Conservation (phyloP, 2,329 filamentous ascomycete genomes). For the Ampelomyces quisqualis region DNA sequence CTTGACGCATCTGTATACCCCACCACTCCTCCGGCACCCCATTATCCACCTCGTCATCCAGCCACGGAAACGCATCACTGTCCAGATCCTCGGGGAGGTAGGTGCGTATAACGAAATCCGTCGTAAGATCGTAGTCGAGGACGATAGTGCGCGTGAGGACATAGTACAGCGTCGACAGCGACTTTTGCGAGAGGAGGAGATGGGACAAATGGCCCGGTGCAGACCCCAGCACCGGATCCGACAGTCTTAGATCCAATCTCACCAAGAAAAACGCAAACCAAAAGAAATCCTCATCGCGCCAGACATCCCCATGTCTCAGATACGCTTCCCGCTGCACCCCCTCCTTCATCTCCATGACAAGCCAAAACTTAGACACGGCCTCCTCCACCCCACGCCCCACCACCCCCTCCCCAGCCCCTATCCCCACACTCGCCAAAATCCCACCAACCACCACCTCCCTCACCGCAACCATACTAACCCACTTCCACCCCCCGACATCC, state of each 20-base stretch:
- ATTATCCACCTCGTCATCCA: conserved; percentile 26
- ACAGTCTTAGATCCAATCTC: conserved; percentile 71
- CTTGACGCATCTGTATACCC: conserved; percentile 40
- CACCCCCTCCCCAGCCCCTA: conserved; percentile 54
- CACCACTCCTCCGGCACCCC: conserved; percentile 32
- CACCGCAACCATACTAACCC: conserved; percentile 64
- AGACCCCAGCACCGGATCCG: conserved; percentile 60
- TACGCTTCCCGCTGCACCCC: conserved; percentile 57
- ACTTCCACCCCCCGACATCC: conserved; percentile 63
- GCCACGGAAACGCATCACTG: conserved; percentile 16
- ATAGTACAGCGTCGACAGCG: conserved; percentile 39
- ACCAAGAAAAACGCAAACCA: conserved; percentile 65
- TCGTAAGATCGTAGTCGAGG: conserved; percentile 36
- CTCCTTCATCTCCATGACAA: conserved; percentile 66
- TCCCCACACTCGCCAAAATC: conserved; percentile 60
- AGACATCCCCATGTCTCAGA: conserved; percentile 56
- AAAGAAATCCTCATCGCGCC: conserved; percentile 62
- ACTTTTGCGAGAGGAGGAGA: conserved; percentile 59
- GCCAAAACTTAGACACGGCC: conserved; percentile 65
- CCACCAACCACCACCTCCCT: conserved; percentile 51
- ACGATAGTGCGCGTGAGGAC: conserved; percentile 56
- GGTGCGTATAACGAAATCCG: conserved; percentile 20
- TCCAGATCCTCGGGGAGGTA: conserved; percentile 26
- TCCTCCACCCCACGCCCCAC: conserved; percentile 51
- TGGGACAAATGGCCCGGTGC: conserved; percentile 41